Evolutionary conservation across 2,329 filamentous ascomycete genomes (phyloP), one percentile per base, ranked within the genome.

Genomic region (Hyphodiscus sp.): DNA sequence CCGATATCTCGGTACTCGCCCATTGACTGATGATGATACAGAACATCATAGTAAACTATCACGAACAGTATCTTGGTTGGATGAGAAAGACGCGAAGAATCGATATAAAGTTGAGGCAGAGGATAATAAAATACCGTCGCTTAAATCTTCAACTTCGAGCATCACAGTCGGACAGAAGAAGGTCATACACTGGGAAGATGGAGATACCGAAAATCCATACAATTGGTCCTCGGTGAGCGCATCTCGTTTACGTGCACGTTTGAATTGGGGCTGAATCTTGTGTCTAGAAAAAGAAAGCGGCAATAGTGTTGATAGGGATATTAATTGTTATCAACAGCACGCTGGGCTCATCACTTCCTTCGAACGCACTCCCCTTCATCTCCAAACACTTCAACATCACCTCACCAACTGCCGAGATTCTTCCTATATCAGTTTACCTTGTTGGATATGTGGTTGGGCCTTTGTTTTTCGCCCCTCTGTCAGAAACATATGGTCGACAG

Each of bases 261-360:
- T 10, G 49, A 8, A n/a, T 15, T 7, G 33, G 6, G 2, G 18
- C 45, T 49, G 26, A 53, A 44, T 11, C 52, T 60, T 18, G 26
- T 26, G 18, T 18, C n/a, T 57, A 83, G 76, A 60, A 61, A 48
- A 80, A 75, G 61, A 87, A 87, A 64, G 58, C 69, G 1, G 69
- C 72, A 41, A 74, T 87, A 6, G 63, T 85, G 1, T 63, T 80
- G 23, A 74, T 79, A 0, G 76, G 77, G 1, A 80, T 82, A 69
- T 65, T 78, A 58, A 74, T 78, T 50, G 82, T 87, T 44, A 73
- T 86, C 65, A 89, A 89, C 67, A 82, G 78, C 23, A 87, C 85
- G 10, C 80, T 88, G 69, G 80, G 79, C 1, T 85, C 80, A 43
- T 75, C 82, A 0, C 72, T 89, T 5, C 82, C 85, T 1, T 81